Conservation (phyloP, 176 grass and related monocot species). For the Puccinellia tenuiflora region DNA sequence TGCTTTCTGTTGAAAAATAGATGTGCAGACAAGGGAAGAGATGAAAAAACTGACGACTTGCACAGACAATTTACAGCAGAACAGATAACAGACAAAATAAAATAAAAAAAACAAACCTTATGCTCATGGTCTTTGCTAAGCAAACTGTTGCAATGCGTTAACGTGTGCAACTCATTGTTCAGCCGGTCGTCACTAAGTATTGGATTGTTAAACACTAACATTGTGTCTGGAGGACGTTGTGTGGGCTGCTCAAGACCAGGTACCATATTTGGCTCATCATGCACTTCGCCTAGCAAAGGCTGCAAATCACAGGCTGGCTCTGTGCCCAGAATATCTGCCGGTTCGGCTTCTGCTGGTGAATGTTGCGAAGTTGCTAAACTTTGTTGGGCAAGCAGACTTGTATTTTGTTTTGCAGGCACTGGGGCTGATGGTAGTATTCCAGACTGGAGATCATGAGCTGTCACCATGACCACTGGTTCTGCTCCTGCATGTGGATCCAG, state of each 20-base stretch:
- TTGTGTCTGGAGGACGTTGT: slow-evolving; percentile 15
- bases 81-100: background rate
- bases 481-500: no score
- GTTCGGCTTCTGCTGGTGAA: no score
- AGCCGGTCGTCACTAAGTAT: slow-evolving; percentile 39
- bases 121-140: slow-evolving; percentile 43
- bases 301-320: no score
- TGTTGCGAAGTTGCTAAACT: no score
- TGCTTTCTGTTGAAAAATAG: slow-evolving; percentile 43
- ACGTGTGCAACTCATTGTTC: slow-evolving; percentile 59
- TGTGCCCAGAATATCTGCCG: no score
- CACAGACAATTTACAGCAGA: background rate
- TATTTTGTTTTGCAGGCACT: no score
- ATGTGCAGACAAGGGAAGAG: slow-evolving; percentile 8
- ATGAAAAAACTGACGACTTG: background rate
- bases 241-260: background rate
- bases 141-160: slow-evolving; percentile 29
- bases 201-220: slow-evolving; percentile 11
- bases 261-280: no score
- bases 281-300: no score
- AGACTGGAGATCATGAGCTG: no score
- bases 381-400: no score
- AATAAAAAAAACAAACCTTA: slow-evolving; percentile 33
- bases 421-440: no score
- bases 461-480: no score